Conservation (phyloP, 2,329 filamentous ascomycete genomes). For the Didymella lethalis region DNA sequence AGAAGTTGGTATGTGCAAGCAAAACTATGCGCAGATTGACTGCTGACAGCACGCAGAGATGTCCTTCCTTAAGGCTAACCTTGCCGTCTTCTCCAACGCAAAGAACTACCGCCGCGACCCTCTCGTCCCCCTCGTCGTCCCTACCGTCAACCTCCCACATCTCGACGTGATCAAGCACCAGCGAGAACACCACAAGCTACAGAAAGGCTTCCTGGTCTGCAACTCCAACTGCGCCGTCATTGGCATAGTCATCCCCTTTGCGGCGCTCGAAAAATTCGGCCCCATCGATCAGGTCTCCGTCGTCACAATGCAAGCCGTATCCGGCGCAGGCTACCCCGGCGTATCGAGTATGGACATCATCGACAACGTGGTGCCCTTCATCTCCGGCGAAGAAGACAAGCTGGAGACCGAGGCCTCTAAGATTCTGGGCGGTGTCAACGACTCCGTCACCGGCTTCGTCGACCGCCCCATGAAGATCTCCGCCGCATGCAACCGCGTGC, state of each 20-base stretch:
- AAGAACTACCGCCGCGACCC: conserved; percentile 96
- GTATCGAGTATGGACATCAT: conserved; percentile 93
- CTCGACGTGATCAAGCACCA: conserved; percentile 91
- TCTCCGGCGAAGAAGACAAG: conserved; percentile 94
- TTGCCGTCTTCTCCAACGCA: conserved; percentile 95
- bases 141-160: conserved; percentile 90
- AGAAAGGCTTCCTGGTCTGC: conserved; percentile 92
- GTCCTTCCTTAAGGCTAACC: conserved; percentile 86
- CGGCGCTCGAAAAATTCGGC: conserved; percentile 85
- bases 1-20: conserved; percentile 74
- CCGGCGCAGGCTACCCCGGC: conserved; percentile 88
- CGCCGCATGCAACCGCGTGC: conserved; percentile 89
- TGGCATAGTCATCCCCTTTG: conserved; percentile 92
- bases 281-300: conserved; percentile 79
- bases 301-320: conserved; percentile 94
- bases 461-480: conserved; percentile 82
- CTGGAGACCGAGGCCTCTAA: conserved; percentile 93
- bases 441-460: conserved; percentile 74
- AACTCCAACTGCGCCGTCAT: conserved; percentile 99
- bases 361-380: conserved; percentile 95
- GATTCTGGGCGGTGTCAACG: conserved; percentile 82
- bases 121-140: conserved; percentile 89
- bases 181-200: conserved; percentile 72
- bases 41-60: conserved; percentile 63
- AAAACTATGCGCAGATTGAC: no score